Percentiles rank a stretch among this genome's conserved stretches.
Conservation (phyloP, 768 basidiomycete genomes). For the Daedaleopsis sinensis region DNA sequence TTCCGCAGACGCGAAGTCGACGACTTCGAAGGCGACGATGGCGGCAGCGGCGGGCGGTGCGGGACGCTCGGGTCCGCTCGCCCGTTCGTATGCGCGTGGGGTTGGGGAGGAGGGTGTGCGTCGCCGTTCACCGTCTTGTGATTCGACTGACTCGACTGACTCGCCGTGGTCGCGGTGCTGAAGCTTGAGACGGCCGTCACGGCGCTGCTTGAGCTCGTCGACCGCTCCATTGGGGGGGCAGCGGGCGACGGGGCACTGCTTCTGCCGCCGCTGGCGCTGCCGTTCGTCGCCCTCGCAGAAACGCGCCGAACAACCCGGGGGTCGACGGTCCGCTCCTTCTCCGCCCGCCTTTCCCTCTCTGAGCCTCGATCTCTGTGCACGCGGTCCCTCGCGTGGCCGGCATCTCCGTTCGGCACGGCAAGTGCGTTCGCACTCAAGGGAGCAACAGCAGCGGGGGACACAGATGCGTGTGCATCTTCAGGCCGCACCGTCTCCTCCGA, state of each 20-base stretch:
- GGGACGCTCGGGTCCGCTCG: constrained; percentile 1
- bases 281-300: constrained; percentile 15
- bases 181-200: constrained; percentile 3
- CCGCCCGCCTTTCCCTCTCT: constrained; percentile 23
- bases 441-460: neutral
- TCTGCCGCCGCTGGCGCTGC: neutral
- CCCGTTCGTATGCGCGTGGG: neutral
- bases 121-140: constrained; percentile 8
- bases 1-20: constrained; percentile 11
- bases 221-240: constrained; percentile 10
- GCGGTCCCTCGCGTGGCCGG: constrained; percentile 48
- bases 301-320: constrained; percentile 27
- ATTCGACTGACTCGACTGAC: neutral
- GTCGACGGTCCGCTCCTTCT: constrained; percentile 16
- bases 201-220: constrained; percentile 17
- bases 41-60: constrained; percentile 17
- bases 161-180: neutral
- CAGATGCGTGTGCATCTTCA: constrained; percentile 29
- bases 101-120: constrained; percentile 7
- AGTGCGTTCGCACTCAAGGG: constrained; percentile 3
- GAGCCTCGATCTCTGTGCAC: constrained; percentile 21
- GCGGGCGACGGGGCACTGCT: neutral
- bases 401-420: constrained; percentile 23
- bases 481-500: constrained; percentile 72
- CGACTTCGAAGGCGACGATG: constrained; percentile 14